phyloP scores from a whole-genome alignment of 352 stramenopile species.

The Phytophthora pluvialis region DNA sequence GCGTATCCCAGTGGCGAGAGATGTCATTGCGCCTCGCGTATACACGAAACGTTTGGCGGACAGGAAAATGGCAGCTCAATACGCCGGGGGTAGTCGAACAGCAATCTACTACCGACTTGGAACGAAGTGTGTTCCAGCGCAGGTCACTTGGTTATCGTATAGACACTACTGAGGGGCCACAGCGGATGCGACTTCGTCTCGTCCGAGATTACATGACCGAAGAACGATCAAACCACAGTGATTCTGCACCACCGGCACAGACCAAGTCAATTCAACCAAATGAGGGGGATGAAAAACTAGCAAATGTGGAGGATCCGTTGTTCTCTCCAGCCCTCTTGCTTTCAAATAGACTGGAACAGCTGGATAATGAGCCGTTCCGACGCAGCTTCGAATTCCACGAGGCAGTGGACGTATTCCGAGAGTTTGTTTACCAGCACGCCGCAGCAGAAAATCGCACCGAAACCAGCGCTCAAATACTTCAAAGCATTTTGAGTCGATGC shows the following conservation, averaged over 20 bases:
- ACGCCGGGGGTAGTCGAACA: neutral
- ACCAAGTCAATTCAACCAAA: neutral
- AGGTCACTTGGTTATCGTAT: constrained; percentile 45
- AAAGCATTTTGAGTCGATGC: constrained; percentile 27
- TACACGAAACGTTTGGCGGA: constrained; percentile 56
- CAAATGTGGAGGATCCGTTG: neutral
- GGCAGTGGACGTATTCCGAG: constrained; percentile 55
- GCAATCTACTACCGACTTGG: neutral
- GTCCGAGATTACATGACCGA: constrained; percentile 39
- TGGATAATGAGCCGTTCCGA: constrained; percentile 30
- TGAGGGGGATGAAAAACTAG: neutral
- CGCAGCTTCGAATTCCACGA: constrained; percentile 61
- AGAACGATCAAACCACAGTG: constrained; percentile 1
- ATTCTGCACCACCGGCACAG: neutral
- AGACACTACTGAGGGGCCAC: constrained; percentile 57
- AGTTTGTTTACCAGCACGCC: constrained; percentile 25
- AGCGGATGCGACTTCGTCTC: constrained; percentile 59
- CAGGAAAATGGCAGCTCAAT: constrained; percentile 37
- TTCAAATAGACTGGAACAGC: neutral
- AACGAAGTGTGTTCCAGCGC: constrained; percentile 57
- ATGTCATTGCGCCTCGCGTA: constrained; percentile 40
- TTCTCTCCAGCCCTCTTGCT: neutral
- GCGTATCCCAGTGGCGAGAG: constrained; percentile 42
- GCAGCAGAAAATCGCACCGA: neutral
- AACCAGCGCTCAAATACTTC: constrained; percentile 4